Evolutionary conservation across 2,329 filamentous ascomycete genomes (phyloP).

Genomic region (Ophiosphaerella herpotricha): DNA sequence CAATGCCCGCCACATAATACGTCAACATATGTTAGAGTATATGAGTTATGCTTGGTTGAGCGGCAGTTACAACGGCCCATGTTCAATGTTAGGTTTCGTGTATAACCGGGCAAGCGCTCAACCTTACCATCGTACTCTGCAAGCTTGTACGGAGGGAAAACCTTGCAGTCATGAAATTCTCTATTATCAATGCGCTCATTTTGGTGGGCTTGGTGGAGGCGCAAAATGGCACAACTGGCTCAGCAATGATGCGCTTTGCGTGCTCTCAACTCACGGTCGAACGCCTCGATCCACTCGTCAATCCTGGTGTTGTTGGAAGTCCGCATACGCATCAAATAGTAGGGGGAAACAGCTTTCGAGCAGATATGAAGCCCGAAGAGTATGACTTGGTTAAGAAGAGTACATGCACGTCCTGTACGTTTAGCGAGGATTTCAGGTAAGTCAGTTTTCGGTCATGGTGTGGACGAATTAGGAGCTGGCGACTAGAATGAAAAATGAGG

Average conservation of each 20-base stretch:
- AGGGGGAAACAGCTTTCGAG: conserved; percentile 31
- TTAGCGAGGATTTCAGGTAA: conserved; percentile 26
- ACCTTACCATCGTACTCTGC: not conserved
- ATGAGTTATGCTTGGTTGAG: conserved; percentile 1
- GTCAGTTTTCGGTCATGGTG: not conserved
- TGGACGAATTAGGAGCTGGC: no score
- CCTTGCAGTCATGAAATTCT: conserved; percentile 3
- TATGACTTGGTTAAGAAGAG: conserved; percentile 26
- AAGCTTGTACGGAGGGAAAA: not conserved
- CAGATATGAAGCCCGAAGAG: conserved; percentile 32
- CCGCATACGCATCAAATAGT: conserved; percentile 40
- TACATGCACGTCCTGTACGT: conserved; percentile 38
- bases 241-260: conserved; percentile 28
- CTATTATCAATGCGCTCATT: not conserved
- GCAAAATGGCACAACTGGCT: conserved; percentile 7
- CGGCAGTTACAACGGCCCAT: conserved; percentile 5
- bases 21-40: not conserved
- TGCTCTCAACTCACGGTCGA: conserved; percentile 38
- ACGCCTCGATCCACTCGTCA: conserved; percentile 34
- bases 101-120: not conserved
- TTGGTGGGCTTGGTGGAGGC: not conserved
- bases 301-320: conserved; percentile 30
- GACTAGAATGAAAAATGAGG: no score
- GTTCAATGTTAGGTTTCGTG: not conserved
- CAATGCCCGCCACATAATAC: not conserved